phyloP scores from a whole-genome alignment of 768 basidiomycete genomes.

The Cantharellus anzutake region DNA sequence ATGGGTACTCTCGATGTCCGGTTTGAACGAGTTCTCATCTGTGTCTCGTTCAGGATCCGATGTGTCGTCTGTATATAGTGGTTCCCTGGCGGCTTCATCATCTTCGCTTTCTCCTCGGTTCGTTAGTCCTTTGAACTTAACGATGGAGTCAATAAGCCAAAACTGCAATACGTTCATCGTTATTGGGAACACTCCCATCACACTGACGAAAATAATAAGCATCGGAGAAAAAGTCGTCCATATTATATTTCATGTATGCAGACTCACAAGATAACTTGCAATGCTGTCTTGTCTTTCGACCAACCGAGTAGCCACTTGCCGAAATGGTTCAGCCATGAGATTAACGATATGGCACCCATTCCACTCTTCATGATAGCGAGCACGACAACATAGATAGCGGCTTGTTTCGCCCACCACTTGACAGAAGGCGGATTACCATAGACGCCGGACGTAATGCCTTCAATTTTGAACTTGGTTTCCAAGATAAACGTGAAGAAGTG shows the following conservation, averaged over 20 bases:
- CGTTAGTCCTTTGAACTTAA: conserved; percentile 33
- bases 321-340: conserved; percentile 50
- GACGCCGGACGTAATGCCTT: conserved; percentile 70
- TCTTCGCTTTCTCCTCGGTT: not conserved
- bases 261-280: conserved; percentile 69
- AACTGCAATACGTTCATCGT: conserved; percentile 83
- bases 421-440: conserved; percentile 74
- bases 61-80: not conserved
- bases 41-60: not conserved
- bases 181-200: conserved; percentile 78
- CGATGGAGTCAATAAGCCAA: conserved; percentile 87
- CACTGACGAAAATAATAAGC: conserved; percentile 22
- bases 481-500: conserved; percentile 44
- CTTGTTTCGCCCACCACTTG: conserved; percentile 54
- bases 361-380: conserved; percentile 81
- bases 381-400: conserved; percentile 63
- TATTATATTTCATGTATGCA: not conserved
- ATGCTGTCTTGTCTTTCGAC: conserved; percentile 41
- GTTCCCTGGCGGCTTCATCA: not conserved
- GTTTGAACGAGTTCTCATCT: not conserved
- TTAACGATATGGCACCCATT: conserved; percentile 52
- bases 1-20: not conserved
- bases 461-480: conserved; percentile 39
- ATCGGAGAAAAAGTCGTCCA: not conserved
- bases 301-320: conserved; percentile 80